Evolutionary conservation across 352 stramenopile species (phyloP), one percentile per base, ranked within the genome.

Genomic region (Aphanomyces stellatus): DNA sequence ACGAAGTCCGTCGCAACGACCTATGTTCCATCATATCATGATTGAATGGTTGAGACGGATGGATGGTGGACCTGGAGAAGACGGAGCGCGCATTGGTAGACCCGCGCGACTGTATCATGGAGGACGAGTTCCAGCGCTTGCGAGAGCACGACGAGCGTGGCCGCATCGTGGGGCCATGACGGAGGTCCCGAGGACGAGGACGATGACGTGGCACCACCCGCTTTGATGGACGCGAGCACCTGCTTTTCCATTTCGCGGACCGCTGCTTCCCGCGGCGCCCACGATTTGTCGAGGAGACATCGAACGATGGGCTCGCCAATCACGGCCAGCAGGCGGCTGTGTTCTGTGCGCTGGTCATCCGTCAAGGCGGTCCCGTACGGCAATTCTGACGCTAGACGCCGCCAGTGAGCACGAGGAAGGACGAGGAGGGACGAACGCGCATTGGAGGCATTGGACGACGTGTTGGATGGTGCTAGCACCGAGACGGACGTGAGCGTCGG

Each of bases 231-330:
- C 30, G 76, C 81, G 0, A 87, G 59, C 0, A 93, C 79, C 30
- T 82, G 74, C 4, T 81, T 82, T 43, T 93, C 82, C 3, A 93
- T 77, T 40, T 91, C 82, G 4, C 85, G 82, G 27, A 93, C 72
- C 2, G 82, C 85, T 5, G 81, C 80, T 46, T 93, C 85, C 1
- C 85, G 76, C 24, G 88, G 82, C 19, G 85, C 78, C 85, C 85
- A 93, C 1, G 77, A 80, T 24, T 93, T 93, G 65, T 93, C 85
- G 1, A 93, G 68, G 5, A 93, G 61, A 69, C 85, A 93, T 1
- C 85, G 81, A n/a, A 90, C 80, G 0, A 93, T 67, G 8, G 80
- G 72, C 62, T 91, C 85, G 4, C 82, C 82, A 33, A 93, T 81
- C 3, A 70, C 78, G 11, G 80, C 49, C 10, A 93, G 82, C 37